phyloP scores from a whole-genome alignment of 2,329 filamentous ascomycete genomes.

The Atkinsonella hypoxylon region DNA sequence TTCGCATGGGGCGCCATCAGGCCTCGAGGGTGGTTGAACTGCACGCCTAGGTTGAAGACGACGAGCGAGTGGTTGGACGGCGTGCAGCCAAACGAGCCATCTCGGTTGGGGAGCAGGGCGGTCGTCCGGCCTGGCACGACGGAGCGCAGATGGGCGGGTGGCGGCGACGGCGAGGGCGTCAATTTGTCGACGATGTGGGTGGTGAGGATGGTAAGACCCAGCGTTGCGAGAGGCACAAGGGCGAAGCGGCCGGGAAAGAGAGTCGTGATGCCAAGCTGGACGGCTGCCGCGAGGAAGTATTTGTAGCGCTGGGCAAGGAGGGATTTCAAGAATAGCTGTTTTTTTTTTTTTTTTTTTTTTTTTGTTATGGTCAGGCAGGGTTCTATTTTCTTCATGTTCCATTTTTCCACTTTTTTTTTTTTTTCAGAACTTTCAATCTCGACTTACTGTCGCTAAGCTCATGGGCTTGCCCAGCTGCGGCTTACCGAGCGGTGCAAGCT shows the following conservation, averaged over 20 bases:
- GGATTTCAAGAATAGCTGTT: slow-evolving; percentile 16
- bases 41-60: slow-evolving; percentile 33
- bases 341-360: background rate
- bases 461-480: slow-evolving; percentile 7
- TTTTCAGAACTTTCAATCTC: too few relatives aligned
- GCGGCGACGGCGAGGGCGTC: slow-evolving; percentile 2
- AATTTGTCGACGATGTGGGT: slow-evolving; percentile 17
- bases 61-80: slow-evolving; percentile 22
- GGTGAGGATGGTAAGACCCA: slow-evolving; percentile 20
- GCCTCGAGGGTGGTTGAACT: slow-evolving; percentile 38
- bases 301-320: slow-evolving; percentile 21
- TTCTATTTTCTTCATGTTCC: too few relatives aligned
- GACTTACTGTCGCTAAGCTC: slow-evolving; percentile 12
- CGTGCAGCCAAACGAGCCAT: slow-evolving; percentile 15
- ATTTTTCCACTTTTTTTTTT: too few relatives aligned
- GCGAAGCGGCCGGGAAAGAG: slow-evolving; percentile 23
- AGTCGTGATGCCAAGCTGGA: slow-evolving; percentile 22
- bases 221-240: slow-evolving; percentile 18
- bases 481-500: slow-evolving; percentile 10
- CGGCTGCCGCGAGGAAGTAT: slow-evolving; percentile 21
- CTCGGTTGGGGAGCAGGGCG: slow-evolving; percentile 19
- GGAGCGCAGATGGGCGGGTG: slow-evolving; percentile 10
- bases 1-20: slow-evolving; percentile 31
- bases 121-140: slow-evolving; percentile 22
- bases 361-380: too few relatives aligned